Conservation (phyloP, 495 filamentous ascomycete genomes). For the Cairneyella variabilis region DNA sequence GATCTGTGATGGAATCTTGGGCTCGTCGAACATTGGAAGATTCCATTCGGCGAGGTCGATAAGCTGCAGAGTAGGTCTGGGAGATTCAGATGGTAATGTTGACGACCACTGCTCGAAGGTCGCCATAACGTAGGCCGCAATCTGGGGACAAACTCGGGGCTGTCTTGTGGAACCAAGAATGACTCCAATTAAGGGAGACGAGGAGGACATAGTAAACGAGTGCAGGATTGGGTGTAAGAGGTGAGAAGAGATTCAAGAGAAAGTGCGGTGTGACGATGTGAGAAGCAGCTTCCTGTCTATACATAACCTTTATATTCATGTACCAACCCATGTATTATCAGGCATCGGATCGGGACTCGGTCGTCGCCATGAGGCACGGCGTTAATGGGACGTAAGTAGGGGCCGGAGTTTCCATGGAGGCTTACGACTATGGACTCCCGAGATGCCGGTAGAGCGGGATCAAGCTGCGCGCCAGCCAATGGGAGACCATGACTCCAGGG, state of each 20-base stretch:
- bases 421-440: too few relatives aligned
- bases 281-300: not conserved
- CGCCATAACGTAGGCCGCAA: slow-evolving; percentile 32
- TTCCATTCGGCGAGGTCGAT: slow-evolving; percentile 50
- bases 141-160: slow-evolving; percentile 31
- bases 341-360: not conserved
- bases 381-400: not conserved
- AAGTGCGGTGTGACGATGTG: not conserved
- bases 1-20: slow-evolving; percentile 44
- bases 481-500: too few relatives aligned
- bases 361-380: not conserved
- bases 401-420: not conserved
- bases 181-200: slow-evolving; percentile 34
- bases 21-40: slow-evolving; percentile 55
- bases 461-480: slow-evolving; percentile 12
- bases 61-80: slow-evolving; percentile 25
- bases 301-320: not conserved
- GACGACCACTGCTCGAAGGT: slow-evolving; percentile 22
- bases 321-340: not conserved
- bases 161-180: slow-evolving; percentile 36
- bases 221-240: not conserved
- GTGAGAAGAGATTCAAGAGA: not conserved
- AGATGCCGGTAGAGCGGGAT: not conserved
- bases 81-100: not conserved
- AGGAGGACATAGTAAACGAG: not conserved